Conservation (phyloP, 768 basidiomycete genomes). For the Mycena vulgaris region DNA sequence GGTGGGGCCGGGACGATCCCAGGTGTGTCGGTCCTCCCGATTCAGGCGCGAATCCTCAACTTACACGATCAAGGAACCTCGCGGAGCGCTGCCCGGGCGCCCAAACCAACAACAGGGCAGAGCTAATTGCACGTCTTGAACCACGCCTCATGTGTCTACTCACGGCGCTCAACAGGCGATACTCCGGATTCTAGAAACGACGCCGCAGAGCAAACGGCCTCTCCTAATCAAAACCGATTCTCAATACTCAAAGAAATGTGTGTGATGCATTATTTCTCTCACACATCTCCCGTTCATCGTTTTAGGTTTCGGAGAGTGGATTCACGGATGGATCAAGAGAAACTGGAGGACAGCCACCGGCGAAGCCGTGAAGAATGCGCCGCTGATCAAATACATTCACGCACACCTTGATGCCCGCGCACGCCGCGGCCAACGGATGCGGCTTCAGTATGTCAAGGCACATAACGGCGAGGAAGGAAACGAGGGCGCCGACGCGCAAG, state of each 20-base stretch:
- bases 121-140: constrained; percentile 76
- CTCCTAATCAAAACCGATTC: constrained; percentile 91
- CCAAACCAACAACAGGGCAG: constrained; percentile 92
- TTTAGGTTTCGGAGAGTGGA: constrained; percentile 79
- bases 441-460: constrained; percentile 81
- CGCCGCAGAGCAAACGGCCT: constrained; percentile 67
- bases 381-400: constrained; percentile 79
- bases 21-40: constrained; percentile 58
- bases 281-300: constrained; percentile 14
- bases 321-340: constrained; percentile 75
- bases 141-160: background rate
- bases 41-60: background rate
- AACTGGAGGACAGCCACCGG: constrained; percentile 65
- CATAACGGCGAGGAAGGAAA: constrained; percentile 88
- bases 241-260: constrained; percentile 86
- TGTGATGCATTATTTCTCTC: constrained; percentile 17
- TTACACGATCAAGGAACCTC: constrained; percentile 72
- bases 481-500: constrained; percentile 86
- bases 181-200: constrained; percentile 82
- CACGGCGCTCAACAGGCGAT: constrained; percentile 75
- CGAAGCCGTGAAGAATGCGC: constrained; percentile 78
- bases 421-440: constrained; percentile 67
- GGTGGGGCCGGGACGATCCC: constrained; percentile 82
- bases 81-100: constrained; percentile 86
- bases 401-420: constrained; percentile 72